Percentiles rank a stretch among this genome's conserved stretches.
These are phyloP conservation scores for Pleurotus tuoliensis DNA, from an alignment of 768 basidiomycete genomes.

Conservation along the genomic window DNA sequence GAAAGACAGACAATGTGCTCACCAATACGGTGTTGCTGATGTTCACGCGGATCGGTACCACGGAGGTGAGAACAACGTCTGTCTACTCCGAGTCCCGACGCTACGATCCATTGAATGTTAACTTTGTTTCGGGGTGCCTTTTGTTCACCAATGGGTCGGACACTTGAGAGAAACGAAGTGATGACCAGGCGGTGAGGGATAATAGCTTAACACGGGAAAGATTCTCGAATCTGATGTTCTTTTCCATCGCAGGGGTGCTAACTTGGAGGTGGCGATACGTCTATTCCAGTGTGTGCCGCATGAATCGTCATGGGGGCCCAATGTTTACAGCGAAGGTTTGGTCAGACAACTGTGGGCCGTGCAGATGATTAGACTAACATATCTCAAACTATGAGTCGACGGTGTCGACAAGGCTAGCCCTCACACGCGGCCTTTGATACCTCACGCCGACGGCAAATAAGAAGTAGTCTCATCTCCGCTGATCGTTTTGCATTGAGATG, in stretches of 20 bases:
- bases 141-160: background rate
- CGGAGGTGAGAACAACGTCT: background rate
- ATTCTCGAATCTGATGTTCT: background rate
- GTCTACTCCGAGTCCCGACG: background rate
- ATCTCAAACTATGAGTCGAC: too few species aligned
- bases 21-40: background rate
- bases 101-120: background rate
- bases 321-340: too few species aligned
- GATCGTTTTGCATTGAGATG: background rate
- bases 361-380: too few species aligned
- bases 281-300: too few species aligned
- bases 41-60: background rate
- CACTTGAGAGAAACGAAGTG: background rate
- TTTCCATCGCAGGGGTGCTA: background rate
- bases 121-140: background rate
- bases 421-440: background rate
- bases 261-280: background rate
- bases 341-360: too few species aligned
- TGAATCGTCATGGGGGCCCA: too few species aligned
- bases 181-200: background rate
- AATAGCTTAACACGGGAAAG: background rate
- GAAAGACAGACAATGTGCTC: background rate
- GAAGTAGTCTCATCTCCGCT: background rate
- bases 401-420: background rate
- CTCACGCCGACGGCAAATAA: slow-evolving; percentile 1